Percentiles rank a stretch among this genome's conserved stretches.
Conservation (phyloP, 805 yeast species). For the Candida tammaniensis region DNA sequence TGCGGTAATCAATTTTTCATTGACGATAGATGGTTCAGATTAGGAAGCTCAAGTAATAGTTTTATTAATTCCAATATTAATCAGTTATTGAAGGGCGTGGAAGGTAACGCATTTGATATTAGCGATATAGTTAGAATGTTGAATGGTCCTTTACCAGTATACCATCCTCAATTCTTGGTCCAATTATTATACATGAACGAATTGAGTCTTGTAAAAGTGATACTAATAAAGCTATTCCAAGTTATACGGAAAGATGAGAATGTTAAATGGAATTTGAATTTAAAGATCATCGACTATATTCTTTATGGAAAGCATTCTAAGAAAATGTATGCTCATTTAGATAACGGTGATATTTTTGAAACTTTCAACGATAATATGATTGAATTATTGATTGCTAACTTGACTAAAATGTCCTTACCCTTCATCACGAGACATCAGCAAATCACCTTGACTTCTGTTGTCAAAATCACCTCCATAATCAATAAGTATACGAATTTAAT, state of each 20-base stretch:
- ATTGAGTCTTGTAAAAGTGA: constrained; percentile 49
- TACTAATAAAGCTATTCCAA: constrained; percentile 53
- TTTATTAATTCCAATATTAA: constrained; percentile 53
- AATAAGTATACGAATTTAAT: constrained; percentile 41
- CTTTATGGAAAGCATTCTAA: constrained; percentile 3
- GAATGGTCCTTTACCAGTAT: constrained; percentile 86
- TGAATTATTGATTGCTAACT: constrained; percentile 51
- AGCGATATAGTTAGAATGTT: constrained; percentile 71
- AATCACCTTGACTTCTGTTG: constrained; percentile 68
- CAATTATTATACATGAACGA: constrained; percentile 70
- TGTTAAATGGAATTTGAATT: constrained; percentile 33
- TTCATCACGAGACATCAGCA: constrained; percentile 89
- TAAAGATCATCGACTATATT: constrained; percentile 21
- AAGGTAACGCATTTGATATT: constrained; percentile 36
- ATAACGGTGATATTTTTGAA: constrained; percentile 16
- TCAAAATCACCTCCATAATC: constrained; percentile 61
- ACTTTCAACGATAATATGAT: constrained; percentile 43
- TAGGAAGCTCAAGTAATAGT: constrained; percentile 23
- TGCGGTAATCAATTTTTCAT: constrained; percentile 87
- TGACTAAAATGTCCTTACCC: constrained; percentile 68
- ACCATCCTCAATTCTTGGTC: constrained; percentile 85
- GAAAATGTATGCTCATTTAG: constrained; percentile 2
- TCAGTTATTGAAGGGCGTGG: constrained; percentile 34
- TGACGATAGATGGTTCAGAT: constrained; percentile 58
- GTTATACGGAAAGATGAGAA: constrained; percentile 41